Evolutionary conservation across 2,329 filamentous ascomycete genomes (phyloP).

Genomic region (Fusarium subtropicale): DNA sequence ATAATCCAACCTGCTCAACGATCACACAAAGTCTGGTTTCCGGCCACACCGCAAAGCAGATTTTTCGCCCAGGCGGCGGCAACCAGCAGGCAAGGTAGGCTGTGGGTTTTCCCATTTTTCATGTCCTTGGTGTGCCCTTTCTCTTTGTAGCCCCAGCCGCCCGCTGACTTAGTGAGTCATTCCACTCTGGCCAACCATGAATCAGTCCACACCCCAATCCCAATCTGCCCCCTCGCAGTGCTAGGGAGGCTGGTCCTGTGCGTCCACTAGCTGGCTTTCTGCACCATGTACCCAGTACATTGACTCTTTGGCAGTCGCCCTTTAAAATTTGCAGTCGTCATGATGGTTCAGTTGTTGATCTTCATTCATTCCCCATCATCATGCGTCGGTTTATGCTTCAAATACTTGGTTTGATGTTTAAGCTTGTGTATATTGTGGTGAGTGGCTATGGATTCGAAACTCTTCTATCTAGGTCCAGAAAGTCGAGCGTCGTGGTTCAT

Average conservation of each 20-base stretch:
- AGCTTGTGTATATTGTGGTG: neutral
- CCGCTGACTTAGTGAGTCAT: constrained; percentile 46
- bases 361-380: constrained; percentile 13
- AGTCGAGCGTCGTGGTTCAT: neutral
- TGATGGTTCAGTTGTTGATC: constrained; percentile 21
- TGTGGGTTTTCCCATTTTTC: constrained; percentile 43
- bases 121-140: constrained; percentile 26
- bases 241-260: constrained; percentile 49
- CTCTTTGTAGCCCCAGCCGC: constrained; percentile 29
- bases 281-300: constrained; percentile 44
- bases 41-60: constrained; percentile 35
- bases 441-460: neutral
- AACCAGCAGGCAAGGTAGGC: constrained; percentile 21
- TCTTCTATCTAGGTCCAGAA: neutral
- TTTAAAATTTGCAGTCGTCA: constrained; percentile 22
- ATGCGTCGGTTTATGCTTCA: neutral
- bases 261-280: constrained; percentile 50
- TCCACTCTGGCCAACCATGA: constrained; percentile 43
- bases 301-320: constrained; percentile 6
- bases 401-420: neutral
- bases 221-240: constrained; percentile 35
- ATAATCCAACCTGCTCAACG: constrained; percentile 4
- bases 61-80: constrained; percentile 29
- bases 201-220: constrained; percentile 29
- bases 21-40: constrained; percentile 19